Evolutionary conservation across 192 early-diverging fungal genomes (phyloP).

Genomic region (Coemansia sp.): DNA sequence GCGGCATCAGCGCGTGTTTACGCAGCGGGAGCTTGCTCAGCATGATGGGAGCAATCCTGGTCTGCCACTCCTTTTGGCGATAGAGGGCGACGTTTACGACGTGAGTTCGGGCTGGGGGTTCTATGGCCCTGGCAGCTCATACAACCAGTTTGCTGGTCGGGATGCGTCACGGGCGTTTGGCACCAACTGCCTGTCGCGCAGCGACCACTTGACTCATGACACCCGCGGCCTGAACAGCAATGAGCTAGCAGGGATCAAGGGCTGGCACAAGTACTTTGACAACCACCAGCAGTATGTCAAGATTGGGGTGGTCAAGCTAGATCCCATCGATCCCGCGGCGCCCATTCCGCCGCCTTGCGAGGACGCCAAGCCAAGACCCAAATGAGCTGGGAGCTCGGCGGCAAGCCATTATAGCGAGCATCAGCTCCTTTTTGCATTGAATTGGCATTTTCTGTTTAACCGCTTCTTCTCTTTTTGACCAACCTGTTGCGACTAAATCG

Average conservation of each 20-base stretch:
- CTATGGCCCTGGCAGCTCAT: constrained; percentile 77
- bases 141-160: constrained; percentile 82
- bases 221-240: constrained; percentile 71
- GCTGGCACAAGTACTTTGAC: constrained; percentile 86
- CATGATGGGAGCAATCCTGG: constrained; percentile 83
- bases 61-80: constrained; percentile 83
- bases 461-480: background rate
- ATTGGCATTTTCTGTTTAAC: background rate
- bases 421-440: no score
- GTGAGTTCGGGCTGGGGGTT: constrained; percentile 70
- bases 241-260: constrained; percentile 69
- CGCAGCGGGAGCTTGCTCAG: constrained; percentile 67
- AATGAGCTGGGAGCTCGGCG: no score
- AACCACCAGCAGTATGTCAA: constrained; percentile 83
- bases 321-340: constrained; percentile 74
- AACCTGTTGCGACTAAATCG: no score
- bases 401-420: no score
- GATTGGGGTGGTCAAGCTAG: constrained; percentile 75
- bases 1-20: constrained; percentile 62
- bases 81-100: constrained; percentile 92
- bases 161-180: constrained; percentile 93
- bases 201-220: constrained; percentile 89
- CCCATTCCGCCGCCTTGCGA: constrained; percentile 81
- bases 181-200: constrained; percentile 83
- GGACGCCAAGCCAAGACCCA: constrained; percentile 48